Percentiles rank a stretch among this genome's conserved stretches.
Evolutionary conservation across 306 rosid genomes (phyloP).

Genomic region (Cajanus cajan): DNA sequence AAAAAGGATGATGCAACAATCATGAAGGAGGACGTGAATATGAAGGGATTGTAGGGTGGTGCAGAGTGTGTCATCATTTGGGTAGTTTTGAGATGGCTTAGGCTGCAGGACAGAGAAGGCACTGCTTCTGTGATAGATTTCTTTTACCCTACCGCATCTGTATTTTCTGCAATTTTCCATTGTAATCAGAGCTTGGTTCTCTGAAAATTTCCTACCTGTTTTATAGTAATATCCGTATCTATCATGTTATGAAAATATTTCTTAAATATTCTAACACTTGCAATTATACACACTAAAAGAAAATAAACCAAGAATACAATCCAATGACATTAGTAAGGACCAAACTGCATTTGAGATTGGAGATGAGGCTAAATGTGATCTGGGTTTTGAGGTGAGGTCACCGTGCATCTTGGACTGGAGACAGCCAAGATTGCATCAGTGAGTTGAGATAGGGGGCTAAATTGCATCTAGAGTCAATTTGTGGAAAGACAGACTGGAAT

Average conservation of each 20-base stretch:
- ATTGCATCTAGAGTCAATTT: not conserved
- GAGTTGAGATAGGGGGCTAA: not conserved
- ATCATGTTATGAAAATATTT: not conserved
- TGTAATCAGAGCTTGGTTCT: not conserved
- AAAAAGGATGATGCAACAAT: not conserved
- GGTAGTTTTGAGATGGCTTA: not conserved
- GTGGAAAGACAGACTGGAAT: not conserved
- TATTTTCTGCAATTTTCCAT: not conserved
- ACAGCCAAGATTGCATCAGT: not conserved
- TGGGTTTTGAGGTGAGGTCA: not conserved
- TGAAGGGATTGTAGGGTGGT: not conserved
- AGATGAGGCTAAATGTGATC: not conserved
- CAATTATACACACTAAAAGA: not conserved
- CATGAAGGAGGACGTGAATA: not conserved
- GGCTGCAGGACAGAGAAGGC: not conserved
- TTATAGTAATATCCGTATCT: not conserved
- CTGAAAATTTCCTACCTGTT: not conserved
- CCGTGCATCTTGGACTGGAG: not conserved
- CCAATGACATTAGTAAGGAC: not conserved
- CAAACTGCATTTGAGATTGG: not conserved
- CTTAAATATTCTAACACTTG: not conserved
- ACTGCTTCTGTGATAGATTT: not conserved
- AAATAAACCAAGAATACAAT: not conserved
- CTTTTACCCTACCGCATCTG: not conserved
- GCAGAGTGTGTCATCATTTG: not conserved